Evolutionary conservation across 176 grass and related monocot genomes (phyloP).

Genomic region (Carex littledalei): DNA sequence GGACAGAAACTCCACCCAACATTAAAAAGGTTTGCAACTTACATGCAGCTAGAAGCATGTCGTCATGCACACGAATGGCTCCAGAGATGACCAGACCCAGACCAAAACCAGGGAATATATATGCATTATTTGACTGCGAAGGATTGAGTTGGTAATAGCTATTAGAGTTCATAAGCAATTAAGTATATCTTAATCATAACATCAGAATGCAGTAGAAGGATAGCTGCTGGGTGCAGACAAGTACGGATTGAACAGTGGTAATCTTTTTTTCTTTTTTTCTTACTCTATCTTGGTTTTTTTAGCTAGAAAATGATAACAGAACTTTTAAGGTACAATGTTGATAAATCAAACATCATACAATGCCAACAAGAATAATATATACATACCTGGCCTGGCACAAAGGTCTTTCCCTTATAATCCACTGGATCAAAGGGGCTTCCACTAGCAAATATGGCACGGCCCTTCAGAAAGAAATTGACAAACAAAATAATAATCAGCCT

Average conservation of each 20-base stretch:
- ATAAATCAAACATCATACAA: not conserved
- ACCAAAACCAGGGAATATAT: conserved; percentile 96
- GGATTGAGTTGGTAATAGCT: conserved; percentile 4
- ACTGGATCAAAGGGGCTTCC: conserved; percentile 94
- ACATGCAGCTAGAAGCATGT: conserved; percentile 98
- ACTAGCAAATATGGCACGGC: conserved; percentile 90
- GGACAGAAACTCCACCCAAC: not conserved
- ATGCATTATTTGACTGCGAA: conserved; percentile 86
- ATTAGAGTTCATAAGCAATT: conserved; percentile 23
- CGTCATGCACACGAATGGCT: conserved; percentile 79
- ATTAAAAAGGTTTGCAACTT: conserved; percentile 27
- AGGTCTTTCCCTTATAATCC: conserved; percentile 61
- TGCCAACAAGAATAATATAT: conserved; percentile 16
- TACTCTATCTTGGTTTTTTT: not conserved
- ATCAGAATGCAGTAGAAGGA: not conserved
- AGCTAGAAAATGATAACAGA: not conserved
- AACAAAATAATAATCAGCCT: not conserved
- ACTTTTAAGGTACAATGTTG: not conserved
- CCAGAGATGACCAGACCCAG: conserved; percentile 85
- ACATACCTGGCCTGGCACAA: conserved; percentile 80
- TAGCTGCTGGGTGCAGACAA: not conserved
- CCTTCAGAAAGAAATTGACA: conserved; percentile 38
- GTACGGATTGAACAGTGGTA: not conserved
- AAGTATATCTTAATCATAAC: not conserved
- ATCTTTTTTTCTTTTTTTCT: not conserved